Base-by-base conservation (phyloP, 495 filamentous ascomycete genomes). In the Lasiosphaeria ovina region DNA sequence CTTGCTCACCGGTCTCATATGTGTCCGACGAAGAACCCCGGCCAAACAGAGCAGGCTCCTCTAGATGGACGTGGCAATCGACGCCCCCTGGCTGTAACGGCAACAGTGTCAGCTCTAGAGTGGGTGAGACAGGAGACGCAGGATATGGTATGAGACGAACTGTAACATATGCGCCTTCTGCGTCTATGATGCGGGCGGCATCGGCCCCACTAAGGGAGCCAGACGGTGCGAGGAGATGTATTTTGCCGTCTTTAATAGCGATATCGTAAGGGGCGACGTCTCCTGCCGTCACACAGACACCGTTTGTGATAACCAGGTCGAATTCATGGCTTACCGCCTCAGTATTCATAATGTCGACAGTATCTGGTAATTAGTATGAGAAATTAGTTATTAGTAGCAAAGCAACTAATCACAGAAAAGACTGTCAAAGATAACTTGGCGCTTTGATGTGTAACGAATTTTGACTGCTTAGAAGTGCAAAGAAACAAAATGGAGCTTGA, bases 171-270 rank as follows among this genome's bases (percentile, higher is more conserved):
- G 74, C 80, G 8, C 78, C 79, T 60, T 78, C 66, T 11, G 78
- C 80, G 71, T 81, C 78, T 61, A 83, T 80, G 10, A 65, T 69
- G 45, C 62, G 76, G 50, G 59, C 68, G 48, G 71, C 66, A 33
- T 45, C 59, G 8, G 69, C 61, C 38, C 36, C 63, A 7, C 49
- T 62, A 35, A 77, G 67, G 12, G 49, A 64, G 10, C 74, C 74
- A 47, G 64, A 69, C 9, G 71, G 73, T 42, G 72, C 73, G 34
- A 85, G 61, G 35, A 79, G 73, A 10, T 64, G 71, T 60, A 84
- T 79, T 68, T 81, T 84, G 40, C 79, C 81, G 70, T 76, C 70
- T 53, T 74, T 77, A 63, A 84, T 72, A 55, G 74, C 82, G 60
- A 85, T 79, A 65, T 85, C 81, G 55, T 67, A 73, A 34, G 77